Conservation (phyloP, 2,329 filamentous ascomycete species). For the Claviceps sp. region DNA sequence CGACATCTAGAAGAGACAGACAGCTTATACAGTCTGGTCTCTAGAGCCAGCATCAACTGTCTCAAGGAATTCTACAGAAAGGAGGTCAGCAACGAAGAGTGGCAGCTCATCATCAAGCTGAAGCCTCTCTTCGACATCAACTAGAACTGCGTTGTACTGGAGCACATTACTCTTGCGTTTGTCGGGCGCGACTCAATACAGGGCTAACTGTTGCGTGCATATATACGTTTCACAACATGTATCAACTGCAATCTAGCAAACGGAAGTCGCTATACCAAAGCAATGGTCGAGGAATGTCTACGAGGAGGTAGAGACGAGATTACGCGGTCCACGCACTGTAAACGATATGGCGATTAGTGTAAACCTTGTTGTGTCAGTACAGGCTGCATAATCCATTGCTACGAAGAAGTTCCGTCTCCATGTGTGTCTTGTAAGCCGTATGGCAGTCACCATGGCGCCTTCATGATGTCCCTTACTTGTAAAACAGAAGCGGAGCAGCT, state of each 20-base stretch:
- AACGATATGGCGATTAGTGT: too few relatives aligned
- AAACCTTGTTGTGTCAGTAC: too few relatives aligned
- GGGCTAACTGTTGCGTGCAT: background rate
- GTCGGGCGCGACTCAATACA: background rate
- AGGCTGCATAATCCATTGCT: too few relatives aligned
- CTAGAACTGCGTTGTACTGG: slow-evolving; percentile 26
- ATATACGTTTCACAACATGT: background rate
- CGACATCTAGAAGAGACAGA: slow-evolving; percentile 91
- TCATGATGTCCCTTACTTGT: too few relatives aligned
- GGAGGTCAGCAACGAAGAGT: slow-evolving; percentile 85
- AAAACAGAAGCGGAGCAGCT: too few relatives aligned
- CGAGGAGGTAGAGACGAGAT: background rate
- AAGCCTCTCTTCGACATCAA: slow-evolving; percentile 88
- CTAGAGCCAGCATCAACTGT: slow-evolving; percentile 77
- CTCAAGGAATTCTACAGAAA: slow-evolving; percentile 90
- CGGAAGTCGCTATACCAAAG: background rate
- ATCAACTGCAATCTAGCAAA: background rate
- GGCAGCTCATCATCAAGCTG: slow-evolving; percentile 86
- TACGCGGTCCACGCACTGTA: too few relatives aligned
- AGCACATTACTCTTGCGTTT: too few relatives aligned
- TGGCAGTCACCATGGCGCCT: too few relatives aligned
- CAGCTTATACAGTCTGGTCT: slow-evolving; percentile 75
- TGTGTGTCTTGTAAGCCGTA: too few relatives aligned
- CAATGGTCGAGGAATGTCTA: background rate
- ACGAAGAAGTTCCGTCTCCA: too few relatives aligned